phyloP scores from a whole-genome alignment of 139 green algal species.

The Parachlorella kessleri region DNA sequence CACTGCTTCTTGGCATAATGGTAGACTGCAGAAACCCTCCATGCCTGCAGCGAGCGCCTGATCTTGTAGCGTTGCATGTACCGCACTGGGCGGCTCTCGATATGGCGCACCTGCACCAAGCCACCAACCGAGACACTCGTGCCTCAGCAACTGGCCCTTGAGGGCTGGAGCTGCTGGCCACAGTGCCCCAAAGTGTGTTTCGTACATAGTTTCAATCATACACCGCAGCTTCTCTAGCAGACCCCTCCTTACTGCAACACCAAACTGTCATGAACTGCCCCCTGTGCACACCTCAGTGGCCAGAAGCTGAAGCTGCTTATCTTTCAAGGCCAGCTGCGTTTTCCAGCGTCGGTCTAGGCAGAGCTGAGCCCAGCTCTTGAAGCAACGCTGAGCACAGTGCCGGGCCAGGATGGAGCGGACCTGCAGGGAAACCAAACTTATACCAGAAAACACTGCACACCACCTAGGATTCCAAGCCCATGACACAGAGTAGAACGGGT shows the following conservation, averaged over 20 bases:
- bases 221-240: no score
- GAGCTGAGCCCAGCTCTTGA: slow-evolving; percentile 61
- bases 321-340: slow-evolving; percentile 62
- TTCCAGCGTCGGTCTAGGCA: slow-evolving; percentile 65
- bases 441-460: no score
- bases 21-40: background rate
- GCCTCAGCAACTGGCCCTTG: no score
- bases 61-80: slow-evolving; percentile 19
- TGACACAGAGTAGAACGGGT: no score
- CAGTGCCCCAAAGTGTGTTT: background rate
- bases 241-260: no score
- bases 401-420: no score
- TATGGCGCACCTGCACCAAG: slow-evolving; percentile 14
- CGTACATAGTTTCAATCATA: no score
- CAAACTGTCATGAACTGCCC: background rate
- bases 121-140: background rate
- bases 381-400: no score
- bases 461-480: no score
- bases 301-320: slow-evolving; percentile 50
- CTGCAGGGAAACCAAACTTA: no score
- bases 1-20: background rate
- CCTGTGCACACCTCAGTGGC: slow-evolving; percentile 1
- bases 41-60: slow-evolving; percentile 2
- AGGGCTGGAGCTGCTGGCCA: background rate
- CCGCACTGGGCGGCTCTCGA: slow-evolving; percentile 28